A percentile compares a stretch with the other conserved stretches of the same genome.
These are phyloP conservation scores for Laetiporus sulphureus DNA, from an alignment of 1,284 basidiomycete species.

Conservation along the genomic window DNA sequence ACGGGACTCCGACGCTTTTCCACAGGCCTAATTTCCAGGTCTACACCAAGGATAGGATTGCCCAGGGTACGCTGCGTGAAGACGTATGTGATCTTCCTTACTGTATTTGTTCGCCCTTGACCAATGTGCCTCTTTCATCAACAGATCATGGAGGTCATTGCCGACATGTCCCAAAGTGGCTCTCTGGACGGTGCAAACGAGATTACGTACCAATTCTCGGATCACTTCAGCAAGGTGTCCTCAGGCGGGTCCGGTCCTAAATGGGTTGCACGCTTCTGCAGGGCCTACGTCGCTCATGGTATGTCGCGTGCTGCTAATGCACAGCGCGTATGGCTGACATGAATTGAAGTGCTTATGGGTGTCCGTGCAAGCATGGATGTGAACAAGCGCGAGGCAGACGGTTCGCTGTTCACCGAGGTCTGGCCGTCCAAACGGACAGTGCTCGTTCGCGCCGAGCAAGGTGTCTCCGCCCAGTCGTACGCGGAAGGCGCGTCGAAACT, in stretches of 20 bases:
- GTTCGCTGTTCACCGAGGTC: background rate
- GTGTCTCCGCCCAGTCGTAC: background rate
- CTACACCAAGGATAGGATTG: slow-evolving; percentile 1
- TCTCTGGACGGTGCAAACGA: slow-evolving; percentile 6
- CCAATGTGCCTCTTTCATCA: background rate
- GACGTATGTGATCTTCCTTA: background rate
- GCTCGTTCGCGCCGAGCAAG: slow-evolving; percentile 3
- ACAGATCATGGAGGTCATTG: slow-evolving; percentile 8
- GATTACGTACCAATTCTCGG: slow-evolving; percentile 5
- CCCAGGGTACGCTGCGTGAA: slow-evolving; percentile 1
- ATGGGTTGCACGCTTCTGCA: slow-evolving; percentile 11
- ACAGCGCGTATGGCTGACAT: no score
- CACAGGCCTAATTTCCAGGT: slow-evolving; percentile 2
- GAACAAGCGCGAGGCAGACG: background rate
- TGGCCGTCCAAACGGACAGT: slow-evolving; percentile 10
- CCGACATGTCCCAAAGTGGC: slow-evolving; percentile 7
- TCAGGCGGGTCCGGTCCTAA: slow-evolving; percentile 1
- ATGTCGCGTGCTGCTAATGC: no score
- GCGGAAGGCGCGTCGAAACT: slow-evolving; percentile 1
- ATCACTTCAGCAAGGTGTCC: slow-evolving; percentile 5
- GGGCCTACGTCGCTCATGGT: slow-evolving; percentile 9
- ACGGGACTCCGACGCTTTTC: slow-evolving; percentile 9
- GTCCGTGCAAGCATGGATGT: slow-evolving; percentile 5
- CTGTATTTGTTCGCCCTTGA: background rate
- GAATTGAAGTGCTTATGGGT: slow-evolving; percentile 7